Evolutionary conservation across 805 yeast species (phyloP).

Genomic region (Kurtzmaniella fragi): DNA sequence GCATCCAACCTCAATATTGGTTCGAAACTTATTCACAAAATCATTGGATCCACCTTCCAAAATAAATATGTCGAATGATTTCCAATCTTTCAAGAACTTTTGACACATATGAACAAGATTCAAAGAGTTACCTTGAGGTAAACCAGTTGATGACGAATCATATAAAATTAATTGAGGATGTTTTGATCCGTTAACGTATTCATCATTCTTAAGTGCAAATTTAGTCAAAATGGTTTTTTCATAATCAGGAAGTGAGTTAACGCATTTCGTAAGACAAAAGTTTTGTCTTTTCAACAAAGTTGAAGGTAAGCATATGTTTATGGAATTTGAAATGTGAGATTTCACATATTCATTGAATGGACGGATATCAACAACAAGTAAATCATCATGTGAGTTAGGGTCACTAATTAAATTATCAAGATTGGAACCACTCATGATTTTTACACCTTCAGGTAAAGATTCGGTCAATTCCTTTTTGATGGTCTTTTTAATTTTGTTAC

Average conservation of each 20-base stretch:
- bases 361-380: slow-evolving; percentile 67
- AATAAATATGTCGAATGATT: slow-evolving; percentile 28
- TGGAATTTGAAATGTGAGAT: slow-evolving; percentile 52
- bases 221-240: slow-evolving; percentile 42
- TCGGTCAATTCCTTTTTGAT: slow-evolving; percentile 3
- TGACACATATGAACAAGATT: slow-evolving; percentile 44
- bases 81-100: slow-evolving; percentile 42
- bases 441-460: background rate
- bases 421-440: background rate
- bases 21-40: slow-evolving; percentile 20
- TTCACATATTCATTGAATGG: slow-evolving; percentile 71
- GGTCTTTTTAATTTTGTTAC: slow-evolving; percentile 13
- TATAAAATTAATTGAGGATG: slow-evolving; percentile 41
- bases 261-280: slow-evolving; percentile 59
- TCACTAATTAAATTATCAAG: background rate
- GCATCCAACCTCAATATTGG: slow-evolving; percentile 17
- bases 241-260: slow-evolving; percentile 52
- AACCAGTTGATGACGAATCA: slow-evolving; percentile 31
- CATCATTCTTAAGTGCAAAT: slow-evolving; percentile 13
- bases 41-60: slow-evolving; percentile 38
- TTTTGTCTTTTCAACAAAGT: slow-evolving; percentile 74
- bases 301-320: slow-evolving; percentile 85
- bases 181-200: slow-evolving; percentile 4
- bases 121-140: slow-evolving; percentile 19
- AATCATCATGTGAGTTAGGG: background rate